Evolutionary conservation across 1,284 basidiomycete genomes (phyloP).

Genomic region (Ceratobasidium sp.): DNA sequence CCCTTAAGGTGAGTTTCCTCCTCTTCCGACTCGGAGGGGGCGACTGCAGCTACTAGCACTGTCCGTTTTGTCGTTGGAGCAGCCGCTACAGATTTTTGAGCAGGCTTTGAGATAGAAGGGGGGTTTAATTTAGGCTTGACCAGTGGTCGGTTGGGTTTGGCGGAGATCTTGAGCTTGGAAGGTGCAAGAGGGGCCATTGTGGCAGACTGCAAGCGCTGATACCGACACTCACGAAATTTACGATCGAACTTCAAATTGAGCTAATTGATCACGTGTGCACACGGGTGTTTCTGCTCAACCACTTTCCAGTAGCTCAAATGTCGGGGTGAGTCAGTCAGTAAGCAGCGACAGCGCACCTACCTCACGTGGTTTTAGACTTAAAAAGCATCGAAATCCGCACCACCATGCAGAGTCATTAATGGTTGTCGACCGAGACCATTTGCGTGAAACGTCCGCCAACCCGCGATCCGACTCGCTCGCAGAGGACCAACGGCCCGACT

Average conservation of each 20-base stretch:
- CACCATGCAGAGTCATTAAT: conserved; percentile 4
- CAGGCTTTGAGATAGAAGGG: conserved; percentile 46
- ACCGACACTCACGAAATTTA: background rate
- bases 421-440: background rate
- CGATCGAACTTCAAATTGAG: conserved; percentile 21
- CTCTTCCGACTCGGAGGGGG: conserved; percentile 47
- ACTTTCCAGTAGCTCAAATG: background rate
- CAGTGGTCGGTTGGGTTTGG: conserved; percentile 34
- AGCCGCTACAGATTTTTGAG: conserved; percentile 34
- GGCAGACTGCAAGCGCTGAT: conserved; percentile 49
- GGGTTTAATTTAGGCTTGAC: conserved; percentile 10
- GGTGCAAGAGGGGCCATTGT: conserved; percentile 55
- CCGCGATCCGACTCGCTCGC: background rate
- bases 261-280: background rate
- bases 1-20: conserved; percentile 66
- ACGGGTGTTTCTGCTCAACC: too few species aligned
- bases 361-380: conserved; percentile 1
- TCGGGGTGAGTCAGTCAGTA: background rate
- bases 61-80: background rate
- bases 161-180: conserved; percentile 47
- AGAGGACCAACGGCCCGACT: background rate
- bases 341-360: too few species aligned
- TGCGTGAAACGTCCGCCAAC: background rate
- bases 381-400: conserved; percentile 32
- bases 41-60: too few species aligned